Base-by-base conservation (phyloP, 2,329 filamentous ascomycete species). In the Metarhizium robertsii region DNA sequence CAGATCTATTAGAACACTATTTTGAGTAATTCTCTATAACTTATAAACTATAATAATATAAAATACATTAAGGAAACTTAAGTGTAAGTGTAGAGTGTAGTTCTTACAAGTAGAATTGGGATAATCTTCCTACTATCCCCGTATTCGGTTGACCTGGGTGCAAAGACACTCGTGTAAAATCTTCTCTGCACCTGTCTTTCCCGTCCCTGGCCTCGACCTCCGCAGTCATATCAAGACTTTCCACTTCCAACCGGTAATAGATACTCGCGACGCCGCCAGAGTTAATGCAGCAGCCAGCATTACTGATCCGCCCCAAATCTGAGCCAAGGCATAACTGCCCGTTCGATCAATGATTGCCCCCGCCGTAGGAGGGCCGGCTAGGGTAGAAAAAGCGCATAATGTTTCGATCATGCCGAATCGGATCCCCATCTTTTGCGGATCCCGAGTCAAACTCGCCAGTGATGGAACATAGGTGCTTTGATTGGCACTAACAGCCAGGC, bases 401-500 rank as follows among this genome's bases (percentile, higher is more conserved):
- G 71, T 73, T 50, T 70, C 72, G 20, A 76, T 68, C 74, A 77
- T 76, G 52, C 75, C 74, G 57, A 75, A 75, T 4, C 75, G 61
- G 4, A 69, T 72, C 10, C 75, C 75, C 70, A 76, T 73, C 65
- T 73, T 75, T 25, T 65, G 62, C 25, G 73, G 72, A 59, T 77
- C 71, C 25, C 62, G 65, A 4, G 70, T 76, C 58, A 77, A 58
- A 57, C 72, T 73, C 5, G 74, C 72, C 43, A 76, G 61, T 75
- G 72, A 11, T 69, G 69, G 4, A 70, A 45, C 42, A 25, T 45
- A 45, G n/a, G 42, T 45, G 18, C 42, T 25, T 20, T 45, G 42
- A 13, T 20, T 45, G 16, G 42, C 69, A 38, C 75, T 74, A 53
- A 72, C 72, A 52, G 67, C 64, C n/a, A 78, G 55, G 8, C 76